Conservation (phyloP, 306 rosid species). For the Luffa acutangula region DNA sequence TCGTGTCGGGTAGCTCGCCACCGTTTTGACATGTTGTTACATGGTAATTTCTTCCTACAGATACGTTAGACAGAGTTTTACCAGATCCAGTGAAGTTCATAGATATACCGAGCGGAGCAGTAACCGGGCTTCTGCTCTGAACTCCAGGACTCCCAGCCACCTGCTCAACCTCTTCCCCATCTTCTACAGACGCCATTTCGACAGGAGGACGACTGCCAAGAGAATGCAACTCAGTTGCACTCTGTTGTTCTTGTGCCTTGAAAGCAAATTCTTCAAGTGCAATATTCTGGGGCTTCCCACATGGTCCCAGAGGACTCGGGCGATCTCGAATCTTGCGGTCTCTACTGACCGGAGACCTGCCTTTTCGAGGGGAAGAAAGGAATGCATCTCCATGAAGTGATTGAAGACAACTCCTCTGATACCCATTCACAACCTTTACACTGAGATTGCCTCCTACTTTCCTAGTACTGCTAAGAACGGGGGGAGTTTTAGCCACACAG, state of each 20-base stretch:
- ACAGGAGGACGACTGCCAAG: conserved; percentile 90
- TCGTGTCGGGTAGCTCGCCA: conserved; percentile 63
- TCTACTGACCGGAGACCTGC: conserved; percentile 32
- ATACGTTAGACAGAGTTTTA: conserved; percentile 35
- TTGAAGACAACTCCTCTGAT: conserved; percentile 30
- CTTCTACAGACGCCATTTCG: conserved; percentile 79
- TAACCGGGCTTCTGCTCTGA: conserved; percentile 83
- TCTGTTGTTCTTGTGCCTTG: conserved; percentile 69
- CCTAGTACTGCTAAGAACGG: conserved; percentile 31
- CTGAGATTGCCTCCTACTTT: conserved; percentile 24
- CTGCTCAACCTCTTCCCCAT: conserved; percentile 98
- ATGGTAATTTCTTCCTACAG: conserved; percentile 27
- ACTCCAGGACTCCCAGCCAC: conserved; percentile 72
- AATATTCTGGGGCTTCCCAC: conserved; percentile 46
- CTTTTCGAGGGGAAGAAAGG: conserved; percentile 36
- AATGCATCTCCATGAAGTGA: conserved; percentile 36
- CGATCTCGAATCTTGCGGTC: conserved; percentile 40
- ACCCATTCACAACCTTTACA: conserved; percentile 37
- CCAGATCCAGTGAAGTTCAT: conserved; percentile 39
- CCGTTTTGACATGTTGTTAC: conserved; percentile 53
- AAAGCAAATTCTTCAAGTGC: conserved; percentile 26
- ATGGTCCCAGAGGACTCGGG: conserved; percentile 42
- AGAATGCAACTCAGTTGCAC: conserved; percentile 87
- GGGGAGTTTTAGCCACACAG: conserved; percentile 57
- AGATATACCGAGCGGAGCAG: conserved; percentile 86